Evolutionary conservation across 2,329 filamentous ascomycete species (phyloP), one percentile per base, ranked within the genome.

Genomic region (Paecilomyces sp.): DNA sequence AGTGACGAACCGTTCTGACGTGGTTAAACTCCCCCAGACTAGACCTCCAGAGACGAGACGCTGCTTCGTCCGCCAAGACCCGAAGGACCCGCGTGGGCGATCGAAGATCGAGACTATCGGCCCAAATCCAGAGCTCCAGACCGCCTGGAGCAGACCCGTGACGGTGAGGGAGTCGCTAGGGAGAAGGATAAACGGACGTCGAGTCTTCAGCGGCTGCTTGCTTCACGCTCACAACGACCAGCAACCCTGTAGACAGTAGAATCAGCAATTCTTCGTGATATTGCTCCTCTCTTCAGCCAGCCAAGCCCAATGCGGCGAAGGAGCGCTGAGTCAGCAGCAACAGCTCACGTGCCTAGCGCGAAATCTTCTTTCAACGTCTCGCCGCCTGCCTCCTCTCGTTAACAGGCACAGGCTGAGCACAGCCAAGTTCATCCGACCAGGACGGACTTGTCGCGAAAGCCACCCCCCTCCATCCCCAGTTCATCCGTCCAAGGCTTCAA

Each of bases 401-500:
- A 12, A 67, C 67, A 63, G 66, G 61, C 63, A 66, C 63, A 62
- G 57, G 57, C 63, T 47, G 41, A 71, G 70, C 71, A 69, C 70
- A 65, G 68, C 69, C 71, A 74, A 71, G 70, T 70, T 70, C 69
- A 70, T 53, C 70, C 67, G 70, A 68, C 67, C 66, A 69, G 61
- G 65, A 67, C 63, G 61, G 68, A 68, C 64, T 47, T 67, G 69
- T 71, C 72, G 73, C 73, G 72, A 73, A 72, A 65, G 66, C 66
- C 68, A 68, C 67, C 70, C 68, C 68, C 70, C 69, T 70, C 71
- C 70, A 73, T 72, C 73, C 65, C 68, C 70, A 70, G 72, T 70
- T 70, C 70, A 71, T 73, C 71, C 63, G 69, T 65, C 68, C 64
- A 66, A 63, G 54, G 57, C 67, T 66, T 61, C 65, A 67, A 71